Evolutionary conservation across 208 protist genomes (phyloP).

Genomic region (Pavlovales sp.): DNA sequence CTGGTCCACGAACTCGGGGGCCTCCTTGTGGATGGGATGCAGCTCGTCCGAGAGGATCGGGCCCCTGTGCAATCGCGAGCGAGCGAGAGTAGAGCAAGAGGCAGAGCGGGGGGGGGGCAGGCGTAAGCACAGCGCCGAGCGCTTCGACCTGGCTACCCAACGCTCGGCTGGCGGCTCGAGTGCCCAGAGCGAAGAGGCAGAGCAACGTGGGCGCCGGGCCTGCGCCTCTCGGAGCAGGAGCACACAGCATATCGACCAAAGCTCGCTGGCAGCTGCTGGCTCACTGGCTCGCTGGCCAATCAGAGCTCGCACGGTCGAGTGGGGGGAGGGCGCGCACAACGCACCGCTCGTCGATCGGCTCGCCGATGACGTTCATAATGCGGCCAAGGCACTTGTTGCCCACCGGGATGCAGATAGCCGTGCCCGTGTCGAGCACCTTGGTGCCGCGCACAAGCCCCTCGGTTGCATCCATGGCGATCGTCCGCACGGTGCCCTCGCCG

Average conservation of each 20-base stretch:
- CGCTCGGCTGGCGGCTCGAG: too few species aligned
- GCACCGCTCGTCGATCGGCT: slow-evolving; percentile 87
- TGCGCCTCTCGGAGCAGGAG: too few species aligned
- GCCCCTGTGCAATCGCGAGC: slow-evolving; percentile 64
- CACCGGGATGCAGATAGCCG: slow-evolving; percentile 91
- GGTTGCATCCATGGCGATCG: slow-evolving; percentile 96
- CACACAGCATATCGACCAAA: too few species aligned
- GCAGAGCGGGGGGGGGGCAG: too few species aligned
- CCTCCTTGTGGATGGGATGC: slow-evolving; percentile 86
- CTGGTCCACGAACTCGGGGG: slow-evolving; percentile 87
- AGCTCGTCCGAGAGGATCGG: slow-evolving; percentile 79
- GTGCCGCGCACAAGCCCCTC: slow-evolving; percentile 91
- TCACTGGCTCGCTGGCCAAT: too few species aligned
- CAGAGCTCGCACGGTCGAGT: too few species aligned
- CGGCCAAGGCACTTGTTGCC: slow-evolving; percentile 87
- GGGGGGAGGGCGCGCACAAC: background rate
- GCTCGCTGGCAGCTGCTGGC: too few species aligned
- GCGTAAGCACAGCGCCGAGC: too few species aligned
- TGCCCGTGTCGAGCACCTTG: slow-evolving; percentile 83
- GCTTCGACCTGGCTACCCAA: too few species aligned
- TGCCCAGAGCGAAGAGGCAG: too few species aligned
- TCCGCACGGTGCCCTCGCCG: slow-evolving; percentile 88
- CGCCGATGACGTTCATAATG: slow-evolving; percentile 98
- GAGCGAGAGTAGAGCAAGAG: background rate
- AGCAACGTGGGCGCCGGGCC: too few species aligned